Conservation (phyloP, 2,329 filamentous ascomycete species). For the Ramularia collo-cygni region DNA sequence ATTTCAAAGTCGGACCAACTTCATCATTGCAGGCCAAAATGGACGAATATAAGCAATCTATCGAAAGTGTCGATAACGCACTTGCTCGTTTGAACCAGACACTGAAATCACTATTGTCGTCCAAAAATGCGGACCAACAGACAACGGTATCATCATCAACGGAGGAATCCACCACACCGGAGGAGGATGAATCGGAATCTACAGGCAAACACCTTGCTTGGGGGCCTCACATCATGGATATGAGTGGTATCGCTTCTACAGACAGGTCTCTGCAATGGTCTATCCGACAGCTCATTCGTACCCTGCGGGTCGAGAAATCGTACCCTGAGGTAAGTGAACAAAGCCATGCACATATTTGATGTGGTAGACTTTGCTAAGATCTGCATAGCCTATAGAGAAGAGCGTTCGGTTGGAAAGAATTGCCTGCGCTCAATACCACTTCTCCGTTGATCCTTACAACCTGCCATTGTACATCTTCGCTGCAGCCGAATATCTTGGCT, state of each 20-base stretch:
- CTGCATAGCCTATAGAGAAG: not conserved
- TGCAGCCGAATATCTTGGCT: slow-evolving; percentile 61
- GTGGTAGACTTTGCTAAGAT: too few relatives aligned
- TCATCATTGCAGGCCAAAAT: slow-evolving; percentile 11
- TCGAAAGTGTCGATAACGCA: slow-evolving; percentile 26
- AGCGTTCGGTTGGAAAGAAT: slow-evolving; percentile 6
- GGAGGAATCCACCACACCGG: not conserved
- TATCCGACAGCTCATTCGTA: slow-evolving; percentile 3
- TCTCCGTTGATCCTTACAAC: slow-evolving; percentile 15
- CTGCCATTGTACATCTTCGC: slow-evolving; percentile 44
- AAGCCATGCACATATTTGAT: not conserved
- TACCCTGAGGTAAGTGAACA: slow-evolving; percentile 17
- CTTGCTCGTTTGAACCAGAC: slow-evolving; percentile 27
- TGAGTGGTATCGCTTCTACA: too few relatives aligned
- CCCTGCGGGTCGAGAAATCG: slow-evolving; percentile 8
- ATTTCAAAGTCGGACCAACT: too few relatives aligned
- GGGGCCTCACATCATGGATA: too few relatives aligned
- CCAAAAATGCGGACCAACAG: not conserved
- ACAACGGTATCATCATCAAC: not conserved
- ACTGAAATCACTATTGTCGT: slow-evolving; percentile 20
- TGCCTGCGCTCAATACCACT: slow-evolving; percentile 8
- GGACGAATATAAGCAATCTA: slow-evolving; percentile 25
- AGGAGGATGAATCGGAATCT: too few relatives aligned
- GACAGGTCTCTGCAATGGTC: not conserved
- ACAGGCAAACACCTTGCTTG: too few relatives aligned